phyloP scores from a whole-genome alignment of 345 rosid genomes.

The Eucalyptus sp. region DNA sequence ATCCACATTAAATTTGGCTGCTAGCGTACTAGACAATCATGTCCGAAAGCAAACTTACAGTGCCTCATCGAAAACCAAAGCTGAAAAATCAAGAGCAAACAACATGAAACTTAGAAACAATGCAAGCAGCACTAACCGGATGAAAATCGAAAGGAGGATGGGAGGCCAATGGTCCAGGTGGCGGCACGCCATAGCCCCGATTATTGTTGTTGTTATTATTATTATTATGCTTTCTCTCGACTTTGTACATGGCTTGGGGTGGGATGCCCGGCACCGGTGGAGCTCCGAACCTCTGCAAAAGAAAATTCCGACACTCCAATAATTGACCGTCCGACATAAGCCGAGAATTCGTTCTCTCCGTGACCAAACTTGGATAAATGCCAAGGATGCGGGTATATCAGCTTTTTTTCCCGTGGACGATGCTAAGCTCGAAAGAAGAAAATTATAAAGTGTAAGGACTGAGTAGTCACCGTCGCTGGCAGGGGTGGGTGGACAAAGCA shows the following conservation, averaged over 20 bases:
- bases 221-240: not conserved
- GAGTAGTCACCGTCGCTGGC: constrained; percentile 35
- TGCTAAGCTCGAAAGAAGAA: not conserved
- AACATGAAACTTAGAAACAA: not conserved
- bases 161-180: constrained; percentile 34
- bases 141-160: constrained; percentile 35
- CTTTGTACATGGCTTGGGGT: constrained; percentile 31
- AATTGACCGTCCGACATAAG: not conserved
- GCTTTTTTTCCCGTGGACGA: not conserved
- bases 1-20: not conserved
- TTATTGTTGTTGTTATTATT: not conserved
- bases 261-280: constrained; percentile 51
- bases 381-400: not conserved
- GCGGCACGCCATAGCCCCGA: constrained; percentile 24
- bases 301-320: not conserved
- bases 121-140: constrained; percentile 35
- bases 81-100: not conserved
- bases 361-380: not conserved
- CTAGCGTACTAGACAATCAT: not conserved
- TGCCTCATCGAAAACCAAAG: not conserved
- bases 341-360: not conserved
- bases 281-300: constrained; percentile 44
- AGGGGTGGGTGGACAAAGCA: constrained; percentile 39
- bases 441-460: not conserved
- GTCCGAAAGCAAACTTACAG: not conserved